These are phyloP conservation scores for Scolecobasidium constrictum DNA, from an alignment of 2,329 filamentous ascomycete genomes.

Conservation along the genomic window DNA sequence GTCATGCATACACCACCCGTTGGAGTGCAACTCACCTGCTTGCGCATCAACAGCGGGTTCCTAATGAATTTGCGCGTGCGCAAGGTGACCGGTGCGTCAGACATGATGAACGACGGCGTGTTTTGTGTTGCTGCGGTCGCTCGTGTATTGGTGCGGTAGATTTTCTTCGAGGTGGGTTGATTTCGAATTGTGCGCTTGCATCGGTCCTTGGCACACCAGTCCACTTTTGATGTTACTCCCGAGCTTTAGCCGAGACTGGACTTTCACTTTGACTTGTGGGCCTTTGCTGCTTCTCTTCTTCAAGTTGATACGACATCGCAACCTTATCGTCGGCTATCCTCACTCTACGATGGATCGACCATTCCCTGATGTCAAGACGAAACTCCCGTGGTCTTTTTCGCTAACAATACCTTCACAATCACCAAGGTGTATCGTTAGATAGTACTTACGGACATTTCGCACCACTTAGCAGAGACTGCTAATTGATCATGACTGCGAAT, in stretches of 20 bases:
- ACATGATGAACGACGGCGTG: slow-evolving; percentile 56
- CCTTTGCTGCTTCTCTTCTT: not conserved
- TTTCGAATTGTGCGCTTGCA: no score
- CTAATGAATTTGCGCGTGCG: slow-evolving; percentile 99
- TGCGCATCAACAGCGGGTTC: slow-evolving; percentile 96
- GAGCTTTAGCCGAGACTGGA: no score
- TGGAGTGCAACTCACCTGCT: slow-evolving; percentile 64
- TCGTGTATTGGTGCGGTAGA: slow-evolving; percentile 10
- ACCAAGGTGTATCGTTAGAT: slow-evolving; percentile 91
- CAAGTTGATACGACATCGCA: slow-evolving; percentile 21
- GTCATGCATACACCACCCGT: not conserved
- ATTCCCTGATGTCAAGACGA: slow-evolving; percentile 82
- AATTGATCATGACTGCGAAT: not conserved
- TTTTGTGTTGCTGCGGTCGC: not conserved
- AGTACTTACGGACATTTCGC: slow-evolving; percentile 72
- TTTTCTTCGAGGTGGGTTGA: not conserved
- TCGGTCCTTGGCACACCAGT: no score
- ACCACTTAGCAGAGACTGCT: not conserved
- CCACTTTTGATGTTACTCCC: no score
- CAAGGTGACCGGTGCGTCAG: slow-evolving; percentile 53
- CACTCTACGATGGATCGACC: slow-evolving; percentile 63
- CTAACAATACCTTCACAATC: slow-evolving; percentile 81
- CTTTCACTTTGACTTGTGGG: no score
- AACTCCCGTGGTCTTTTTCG: slow-evolving; percentile 81
- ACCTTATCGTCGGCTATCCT: slow-evolving; percentile 87